Base-by-base conservation (phyloP, 2,329 filamentous ascomycete genomes). In the Metarhizium brunneum region DNA sequence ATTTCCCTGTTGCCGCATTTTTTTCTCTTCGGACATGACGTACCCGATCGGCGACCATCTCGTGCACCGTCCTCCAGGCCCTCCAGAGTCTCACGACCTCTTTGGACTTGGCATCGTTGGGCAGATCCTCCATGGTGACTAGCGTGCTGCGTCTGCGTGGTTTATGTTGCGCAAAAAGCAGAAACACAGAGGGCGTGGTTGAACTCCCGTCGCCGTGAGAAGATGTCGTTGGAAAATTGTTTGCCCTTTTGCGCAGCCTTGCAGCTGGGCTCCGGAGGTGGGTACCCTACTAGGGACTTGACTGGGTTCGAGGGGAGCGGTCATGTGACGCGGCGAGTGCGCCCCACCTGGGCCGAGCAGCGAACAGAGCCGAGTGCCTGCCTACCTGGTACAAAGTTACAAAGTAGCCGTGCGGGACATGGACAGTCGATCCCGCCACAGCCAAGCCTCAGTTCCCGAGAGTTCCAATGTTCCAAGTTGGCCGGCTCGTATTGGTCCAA, bases 31-130 rank as follows among this genome's bases (percentile, higher is more conserved):
- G 6, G n/a, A 8, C 16, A 20, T 20, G n/a, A 45, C 42, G 65
- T 82, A 96, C 92, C 71, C 92, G 78, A 72, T 97, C 94, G 59
- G 82, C 79, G 64, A 94, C 87, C 92, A 99, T 95, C 79, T 99
- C 90, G 72, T 95, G 90, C 51, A 91, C 85, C 8, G 94, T 99
- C 73, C 85, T 85, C 84, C 90, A 95, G 65, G 92, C 90, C 72
- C 92, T 88, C 92, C 94, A 99, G 63, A 96, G 83, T 68, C 88
- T 85, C 66, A 81, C 75, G 51, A 79, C 71, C 71, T 77, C 74
- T 69, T 79, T 79, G 62, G 75, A 71, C 69, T 76, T 78, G 60
- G 73, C 74, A 48, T 77, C 71, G 56, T 77, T 77, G 54, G 76
- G 72, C 68, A 76, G 72, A 64, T 67, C 66, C 61, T 73, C 71